A percentile compares a stretch with the other conserved stretches of the same genome.
These are phyloP conservation scores for Carex myosuroides DNA, from an alignment of 176 grass and related monocot genomes.

Conservation along the genomic window DNA sequence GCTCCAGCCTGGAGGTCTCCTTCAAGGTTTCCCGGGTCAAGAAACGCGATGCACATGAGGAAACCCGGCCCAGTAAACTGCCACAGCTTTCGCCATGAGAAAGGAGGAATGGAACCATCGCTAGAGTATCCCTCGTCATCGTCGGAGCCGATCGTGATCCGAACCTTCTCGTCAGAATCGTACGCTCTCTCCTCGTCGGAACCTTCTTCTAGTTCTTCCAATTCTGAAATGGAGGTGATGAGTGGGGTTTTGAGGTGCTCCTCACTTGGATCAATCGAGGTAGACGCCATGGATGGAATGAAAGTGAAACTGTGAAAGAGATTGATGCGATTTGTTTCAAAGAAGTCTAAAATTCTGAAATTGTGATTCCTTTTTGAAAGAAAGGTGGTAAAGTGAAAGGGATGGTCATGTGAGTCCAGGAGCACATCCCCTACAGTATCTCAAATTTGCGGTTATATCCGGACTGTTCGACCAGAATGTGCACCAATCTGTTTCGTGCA, in stretches of 20 bases:
- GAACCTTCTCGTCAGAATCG: conserved; percentile 79
- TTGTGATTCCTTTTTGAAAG: background rate
- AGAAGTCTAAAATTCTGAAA: no score
- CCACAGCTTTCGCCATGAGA: conserved; percentile 94
- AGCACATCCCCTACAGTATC: no score
- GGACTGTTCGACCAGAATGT: no score
- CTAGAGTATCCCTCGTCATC: background rate
- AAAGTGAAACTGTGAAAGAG: background rate
- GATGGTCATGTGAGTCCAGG: no score
- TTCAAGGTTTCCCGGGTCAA: conserved; percentile 87
- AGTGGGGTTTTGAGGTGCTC: background rate
- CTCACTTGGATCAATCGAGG: background rate
- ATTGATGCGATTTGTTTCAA: background rate
- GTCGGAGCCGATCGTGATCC: conserved; percentile 44
- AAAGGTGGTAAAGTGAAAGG: background rate
- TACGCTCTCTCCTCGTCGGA: conserved; percentile 67
- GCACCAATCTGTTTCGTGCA: no score
- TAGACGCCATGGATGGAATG: background rate
- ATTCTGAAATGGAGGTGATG: background rate
- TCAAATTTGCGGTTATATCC: accelerated
- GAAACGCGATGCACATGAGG: conserved; percentile 95
- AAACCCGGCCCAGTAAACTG: conserved; percentile 74
- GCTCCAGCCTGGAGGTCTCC: conserved; percentile 90
- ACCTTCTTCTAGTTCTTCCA: conserved; percentile 31
- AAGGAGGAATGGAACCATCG: conserved; percentile 22